A percentile compares a stretch with the other conserved stretches of the same genome.
phyloP scores from a whole-genome alignment of 2,329 filamentous ascomycete genomes.

The Aulographum hederae region DNA sequence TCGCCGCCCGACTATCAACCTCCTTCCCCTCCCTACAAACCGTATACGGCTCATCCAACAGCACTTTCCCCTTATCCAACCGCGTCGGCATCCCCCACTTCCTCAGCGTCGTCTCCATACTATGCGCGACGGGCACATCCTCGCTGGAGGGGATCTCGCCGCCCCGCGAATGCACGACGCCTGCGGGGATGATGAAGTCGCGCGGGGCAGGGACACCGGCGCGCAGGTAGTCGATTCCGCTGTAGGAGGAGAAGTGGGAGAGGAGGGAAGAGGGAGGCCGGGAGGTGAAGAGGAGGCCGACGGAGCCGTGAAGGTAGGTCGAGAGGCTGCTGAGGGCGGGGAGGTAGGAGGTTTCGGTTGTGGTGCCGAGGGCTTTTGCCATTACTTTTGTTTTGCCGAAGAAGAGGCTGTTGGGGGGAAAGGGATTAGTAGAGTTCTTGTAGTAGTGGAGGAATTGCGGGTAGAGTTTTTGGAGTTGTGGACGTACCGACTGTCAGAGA shows the following conservation, averaged over 20 bases:
- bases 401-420: conserved; percentile 50
- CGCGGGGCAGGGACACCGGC: conserved; percentile 61
- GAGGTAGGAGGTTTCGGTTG: conserved; percentile 60
- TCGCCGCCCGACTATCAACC: conserved; percentile 81
- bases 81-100: conserved; percentile 79
- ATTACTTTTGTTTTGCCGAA: conserved; percentile 99
- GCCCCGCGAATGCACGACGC: conserved; percentile 59
- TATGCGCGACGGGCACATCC: conserved; percentile 75
- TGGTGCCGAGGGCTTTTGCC: conserved; percentile 77
- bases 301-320: conserved; percentile 56
- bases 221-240: conserved; percentile 75
- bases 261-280: conserved; percentile 48
- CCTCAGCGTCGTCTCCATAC: conserved; percentile 75
- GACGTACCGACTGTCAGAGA: conserved; percentile 63
- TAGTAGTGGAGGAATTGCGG: background rate
- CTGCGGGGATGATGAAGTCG: conserved; percentile 63
- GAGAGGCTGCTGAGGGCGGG: conserved; percentile 56
- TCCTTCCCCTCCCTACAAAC: conserved; percentile 75
- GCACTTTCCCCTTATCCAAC: conserved; percentile 74
- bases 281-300: conserved; percentile 82
- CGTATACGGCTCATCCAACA: conserved; percentile 52
- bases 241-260: conserved; percentile 53
- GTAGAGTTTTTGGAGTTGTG: background rate
- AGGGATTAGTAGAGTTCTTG: conserved; percentile 5
- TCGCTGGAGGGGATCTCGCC: conserved; percentile 65